These are phyloP conservation scores for Moesziomyces parantarcticus DNA, from an alignment of 1,284 basidiomycete genomes.

Conservation along the genomic window DNA sequence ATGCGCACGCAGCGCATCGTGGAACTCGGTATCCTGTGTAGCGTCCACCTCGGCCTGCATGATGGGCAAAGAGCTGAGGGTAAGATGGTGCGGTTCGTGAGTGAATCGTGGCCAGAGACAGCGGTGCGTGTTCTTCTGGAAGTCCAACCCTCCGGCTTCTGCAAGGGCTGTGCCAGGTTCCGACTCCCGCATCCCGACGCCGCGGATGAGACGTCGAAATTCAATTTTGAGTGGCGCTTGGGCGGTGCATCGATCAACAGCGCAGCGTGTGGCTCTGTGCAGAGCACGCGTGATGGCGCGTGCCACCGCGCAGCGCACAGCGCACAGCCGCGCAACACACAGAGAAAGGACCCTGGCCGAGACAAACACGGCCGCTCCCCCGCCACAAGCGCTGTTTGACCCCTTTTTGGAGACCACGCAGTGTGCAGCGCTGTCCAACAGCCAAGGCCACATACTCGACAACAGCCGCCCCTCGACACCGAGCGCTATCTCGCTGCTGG, in stretches of 20 bases:
- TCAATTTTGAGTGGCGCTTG: background rate
- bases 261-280: too few species aligned
- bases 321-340: too few species aligned
- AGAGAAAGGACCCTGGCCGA: background rate
- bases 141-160: background rate
- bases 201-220: too few species aligned
- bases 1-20: conserved; percentile 63
- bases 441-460: too few species aligned
- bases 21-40: conserved; percentile 64
- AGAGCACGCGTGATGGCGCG: background rate
- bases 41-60: conserved; percentile 60
- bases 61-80: background rate
- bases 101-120: too few species aligned
- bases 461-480: too few species aligned
- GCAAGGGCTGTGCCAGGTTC: background rate
- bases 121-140: too few species aligned
- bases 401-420: too few species aligned
- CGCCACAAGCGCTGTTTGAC: too few species aligned
- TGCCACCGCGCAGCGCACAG: too few species aligned
- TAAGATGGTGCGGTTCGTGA: background rate
- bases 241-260: background rate
- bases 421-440: background rate
- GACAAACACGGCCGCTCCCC: background rate
- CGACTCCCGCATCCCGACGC: background rate
- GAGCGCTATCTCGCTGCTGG: too few species aligned